These are phyloP conservation scores for Hypoxylon trugodes DNA, from an alignment of 495 filamentous ascomycete genomes.

Conservation along the genomic window DNA sequence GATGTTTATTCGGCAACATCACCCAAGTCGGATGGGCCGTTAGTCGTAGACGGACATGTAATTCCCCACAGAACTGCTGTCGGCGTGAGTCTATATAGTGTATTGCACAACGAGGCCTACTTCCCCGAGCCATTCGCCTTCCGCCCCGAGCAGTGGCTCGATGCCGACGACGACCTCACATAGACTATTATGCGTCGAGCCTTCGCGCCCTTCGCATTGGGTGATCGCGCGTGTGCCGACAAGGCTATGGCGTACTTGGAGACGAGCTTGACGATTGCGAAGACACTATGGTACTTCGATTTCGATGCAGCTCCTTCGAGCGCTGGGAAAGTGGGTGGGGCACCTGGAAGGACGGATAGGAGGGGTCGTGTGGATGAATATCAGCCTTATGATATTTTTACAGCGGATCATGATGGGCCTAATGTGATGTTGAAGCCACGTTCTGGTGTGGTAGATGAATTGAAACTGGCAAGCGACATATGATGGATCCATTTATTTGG, in stretches of 20 bases:
- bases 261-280: neutral
- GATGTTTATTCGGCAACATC: constrained; percentile 17
- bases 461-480: too few species aligned
- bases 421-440: constrained; percentile 39
- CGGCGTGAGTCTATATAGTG: constrained; percentile 47
- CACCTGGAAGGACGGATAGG: neutral
- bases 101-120: constrained; percentile 54
- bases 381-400: constrained; percentile 23
- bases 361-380: constrained; percentile 21
- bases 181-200: neutral
- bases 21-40: too few species aligned
- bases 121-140: constrained; percentile 52
- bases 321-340: constrained; percentile 16
- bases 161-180: neutral
- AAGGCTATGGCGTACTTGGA: constrained; percentile 13
- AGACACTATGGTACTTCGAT: constrained; percentile 12
- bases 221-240: neutral
- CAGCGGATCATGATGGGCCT: constrained; percentile 43
- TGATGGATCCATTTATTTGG: too few species aligned
- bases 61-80: constrained; percentile 46
- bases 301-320: constrained; percentile 8
- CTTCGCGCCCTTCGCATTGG: constrained; percentile 3
- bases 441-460: too few species aligned
- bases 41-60: constrained; percentile 38
- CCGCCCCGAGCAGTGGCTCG: constrained; percentile 54